Percentiles rank a stretch among this genome's conserved stretches.
These are phyloP conservation scores for Fraxinus angustifolia DNA, from an alignment of 305 asterid species.

Conservation along the genomic window DNA sequence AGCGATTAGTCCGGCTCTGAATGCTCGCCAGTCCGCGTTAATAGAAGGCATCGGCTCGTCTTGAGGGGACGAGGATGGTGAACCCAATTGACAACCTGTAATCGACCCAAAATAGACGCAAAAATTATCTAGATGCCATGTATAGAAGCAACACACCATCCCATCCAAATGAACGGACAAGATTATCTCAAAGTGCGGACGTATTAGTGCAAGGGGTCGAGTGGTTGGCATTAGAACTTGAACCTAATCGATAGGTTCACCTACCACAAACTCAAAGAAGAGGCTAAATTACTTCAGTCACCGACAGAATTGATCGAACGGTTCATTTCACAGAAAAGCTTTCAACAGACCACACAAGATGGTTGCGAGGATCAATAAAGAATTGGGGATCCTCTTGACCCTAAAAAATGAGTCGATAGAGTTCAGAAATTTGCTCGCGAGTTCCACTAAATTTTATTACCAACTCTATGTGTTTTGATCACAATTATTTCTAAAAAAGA, in stretches of 20 bases:
- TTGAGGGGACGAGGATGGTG: conserved; percentile 41
- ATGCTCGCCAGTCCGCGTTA: conserved; percentile 70
- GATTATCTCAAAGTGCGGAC: not conserved
- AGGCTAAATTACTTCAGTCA: too few species aligned
- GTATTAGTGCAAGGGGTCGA: too few species aligned
- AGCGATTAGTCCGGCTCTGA: conserved; percentile 68
- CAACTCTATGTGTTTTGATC: not conserved
- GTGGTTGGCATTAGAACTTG: not conserved
- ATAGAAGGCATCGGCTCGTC: conserved; percentile 44
- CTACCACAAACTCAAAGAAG: not conserved
- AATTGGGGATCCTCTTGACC: too few species aligned
- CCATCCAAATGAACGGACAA: not conserved
- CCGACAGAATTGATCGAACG: not conserved
- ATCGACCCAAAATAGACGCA: not conserved
- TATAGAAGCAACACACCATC: not conserved
- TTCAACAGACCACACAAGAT: too few species aligned
- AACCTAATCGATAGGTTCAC: not conserved
- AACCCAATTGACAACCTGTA: conserved; percentile 48
- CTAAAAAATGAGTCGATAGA: too few species aligned
- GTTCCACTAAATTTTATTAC: too few species aligned
- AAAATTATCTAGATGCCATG: not conserved
- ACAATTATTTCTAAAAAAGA: not conserved
- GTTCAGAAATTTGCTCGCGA: too few species aligned
- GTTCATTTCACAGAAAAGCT: too few species aligned
- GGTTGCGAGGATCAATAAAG: too few species aligned